Percentiles rank a stretch among this genome's conserved stretches.
Evolutionary conservation across 345 rosid genomes (phyloP).

Genomic region (Sonneratia caseolaris): DNA sequence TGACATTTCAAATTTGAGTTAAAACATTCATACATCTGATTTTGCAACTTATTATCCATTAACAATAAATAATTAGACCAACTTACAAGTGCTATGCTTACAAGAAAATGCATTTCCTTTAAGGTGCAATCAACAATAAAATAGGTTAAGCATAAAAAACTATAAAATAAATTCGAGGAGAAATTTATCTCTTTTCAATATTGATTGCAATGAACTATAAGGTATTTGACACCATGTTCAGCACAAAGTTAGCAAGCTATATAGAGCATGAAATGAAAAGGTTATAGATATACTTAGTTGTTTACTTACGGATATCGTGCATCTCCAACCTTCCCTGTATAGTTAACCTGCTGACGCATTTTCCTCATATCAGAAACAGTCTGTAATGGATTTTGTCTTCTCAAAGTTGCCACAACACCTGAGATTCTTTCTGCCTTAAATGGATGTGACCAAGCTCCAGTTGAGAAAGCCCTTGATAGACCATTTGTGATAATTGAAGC

Average conservation of each 20-base stretch:
- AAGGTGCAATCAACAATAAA: background rate
- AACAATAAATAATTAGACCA: background rate
- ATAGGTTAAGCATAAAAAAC: background rate
- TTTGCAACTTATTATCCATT: background rate
- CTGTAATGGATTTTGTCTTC: constrained; percentile 86
- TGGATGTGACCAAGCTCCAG: constrained; percentile 97
- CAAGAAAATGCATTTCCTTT: background rate
- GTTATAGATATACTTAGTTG: constrained; percentile 3
- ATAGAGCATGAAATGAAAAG: background rate
- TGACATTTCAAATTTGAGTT: background rate
- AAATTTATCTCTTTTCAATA: background rate
- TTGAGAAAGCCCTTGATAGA: constrained; percentile 83
- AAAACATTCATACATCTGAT: background rate
- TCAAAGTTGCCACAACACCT: constrained; percentile 81
- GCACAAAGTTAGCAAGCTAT: background rate
- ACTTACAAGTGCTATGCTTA: background rate
- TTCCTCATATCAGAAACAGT: constrained; percentile 71
- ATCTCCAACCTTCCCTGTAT: constrained; percentile 95
- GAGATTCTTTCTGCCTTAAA: constrained; percentile 78
- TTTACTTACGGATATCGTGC: constrained; percentile 92
- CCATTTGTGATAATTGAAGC: constrained; percentile 86
- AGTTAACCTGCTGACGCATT: constrained; percentile 70
- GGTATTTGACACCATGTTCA: background rate
- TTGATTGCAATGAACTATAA: background rate
- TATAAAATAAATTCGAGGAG: background rate